phyloP scores from a whole-genome alignment of 371 early-diverging fungal genomes.

The Mortierella sp. region DNA sequence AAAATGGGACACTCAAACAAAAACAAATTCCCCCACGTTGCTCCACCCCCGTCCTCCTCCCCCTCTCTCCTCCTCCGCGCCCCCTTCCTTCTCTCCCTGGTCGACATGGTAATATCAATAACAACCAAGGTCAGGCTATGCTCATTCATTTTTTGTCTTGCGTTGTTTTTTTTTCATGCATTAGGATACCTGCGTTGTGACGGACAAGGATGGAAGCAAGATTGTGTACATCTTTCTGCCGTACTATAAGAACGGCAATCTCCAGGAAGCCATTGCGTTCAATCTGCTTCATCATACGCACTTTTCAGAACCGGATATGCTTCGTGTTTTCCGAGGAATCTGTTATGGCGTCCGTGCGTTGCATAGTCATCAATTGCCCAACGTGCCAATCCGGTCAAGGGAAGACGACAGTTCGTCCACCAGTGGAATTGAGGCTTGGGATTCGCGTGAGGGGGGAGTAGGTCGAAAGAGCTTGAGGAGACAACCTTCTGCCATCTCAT shows the following conservation, averaged over 20 bases:
- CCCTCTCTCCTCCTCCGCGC: too few species aligned
- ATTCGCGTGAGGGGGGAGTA: conserved; percentile 43
- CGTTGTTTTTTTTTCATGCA: too few species aligned
- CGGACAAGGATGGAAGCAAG: conserved; percentile 68
- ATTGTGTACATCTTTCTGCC: conserved; percentile 75
- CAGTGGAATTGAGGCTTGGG: conserved; percentile 48
- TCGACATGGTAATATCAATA: too few species aligned
- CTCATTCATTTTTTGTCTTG: too few species aligned
- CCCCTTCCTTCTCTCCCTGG: too few species aligned
- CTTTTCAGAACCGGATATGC: conserved; percentile 68
- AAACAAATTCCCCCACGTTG: too few species aligned
- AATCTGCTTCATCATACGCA: conserved; percentile 62
- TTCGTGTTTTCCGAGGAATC: conserved; percentile 67
- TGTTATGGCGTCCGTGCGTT: conserved; percentile 70
- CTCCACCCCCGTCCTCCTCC: neutral
- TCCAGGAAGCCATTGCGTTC: conserved; percentile 69
- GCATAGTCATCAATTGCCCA: conserved; percentile 66
- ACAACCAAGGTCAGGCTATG: too few species aligned
- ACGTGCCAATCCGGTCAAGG: conserved; percentile 54
- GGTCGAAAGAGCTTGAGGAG: conserved; percentile 21
- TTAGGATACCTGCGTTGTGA: conserved; percentile 74
- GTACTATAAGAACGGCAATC: conserved; percentile 73
- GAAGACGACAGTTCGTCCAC: conserved; percentile 38
- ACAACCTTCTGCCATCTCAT: conserved; percentile 29
- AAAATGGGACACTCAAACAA: too few species aligned